Conservation (phyloP, 2,329 filamentous ascomycete genomes). For the Penicillium paneum region DNA sequence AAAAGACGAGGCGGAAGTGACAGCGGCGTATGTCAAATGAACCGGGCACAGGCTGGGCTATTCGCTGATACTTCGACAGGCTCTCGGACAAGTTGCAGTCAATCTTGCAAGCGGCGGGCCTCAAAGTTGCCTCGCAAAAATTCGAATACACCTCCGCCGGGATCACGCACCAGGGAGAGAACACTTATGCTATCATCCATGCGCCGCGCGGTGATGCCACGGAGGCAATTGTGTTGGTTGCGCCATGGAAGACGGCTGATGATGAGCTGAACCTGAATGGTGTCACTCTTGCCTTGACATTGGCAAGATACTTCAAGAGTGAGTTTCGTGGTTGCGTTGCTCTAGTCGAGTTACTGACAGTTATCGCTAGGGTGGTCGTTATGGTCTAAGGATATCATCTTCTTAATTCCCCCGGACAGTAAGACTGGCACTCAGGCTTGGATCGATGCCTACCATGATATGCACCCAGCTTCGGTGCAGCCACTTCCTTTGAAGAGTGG, state of each 20-base stretch:
- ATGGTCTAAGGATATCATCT: constrained; percentile 98
- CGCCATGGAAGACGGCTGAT: constrained; percentile 80
- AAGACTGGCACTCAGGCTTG: constrained; percentile 89
- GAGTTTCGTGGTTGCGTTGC: constrained; percentile 19
- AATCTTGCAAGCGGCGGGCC: constrained; percentile 72
- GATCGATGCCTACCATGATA: constrained; percentile 96
- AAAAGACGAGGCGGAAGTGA: constrained; percentile 22
- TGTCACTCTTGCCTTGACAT: constrained; percentile 76
- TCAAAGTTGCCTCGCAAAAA: constrained; percentile 84
- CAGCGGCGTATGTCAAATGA: constrained; percentile 27
- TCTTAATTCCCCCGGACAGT: constrained; percentile 84
- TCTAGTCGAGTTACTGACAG: constrained; percentile 13
- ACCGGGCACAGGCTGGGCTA: not conserved
- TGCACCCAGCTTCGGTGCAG: constrained; percentile 68
- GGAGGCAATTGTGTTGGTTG: constrained; percentile 90
- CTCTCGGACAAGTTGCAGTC: constrained; percentile 69
- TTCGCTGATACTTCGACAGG: constrained; percentile 24
- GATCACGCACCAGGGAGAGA: constrained; percentile 72
- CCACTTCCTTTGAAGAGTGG: constrained; percentile 86
- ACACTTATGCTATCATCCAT: constrained; percentile 89
- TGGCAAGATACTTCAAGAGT: constrained; percentile 93
- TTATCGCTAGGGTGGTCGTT: constrained; percentile 72
- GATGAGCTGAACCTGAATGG: constrained; percentile 79
- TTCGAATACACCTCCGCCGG: constrained; percentile 82
- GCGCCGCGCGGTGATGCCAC: constrained; percentile 94